Evolutionary conservation across 352 stramenopile genomes (phyloP).

Genomic region (Phytophthora tubulina): DNA sequence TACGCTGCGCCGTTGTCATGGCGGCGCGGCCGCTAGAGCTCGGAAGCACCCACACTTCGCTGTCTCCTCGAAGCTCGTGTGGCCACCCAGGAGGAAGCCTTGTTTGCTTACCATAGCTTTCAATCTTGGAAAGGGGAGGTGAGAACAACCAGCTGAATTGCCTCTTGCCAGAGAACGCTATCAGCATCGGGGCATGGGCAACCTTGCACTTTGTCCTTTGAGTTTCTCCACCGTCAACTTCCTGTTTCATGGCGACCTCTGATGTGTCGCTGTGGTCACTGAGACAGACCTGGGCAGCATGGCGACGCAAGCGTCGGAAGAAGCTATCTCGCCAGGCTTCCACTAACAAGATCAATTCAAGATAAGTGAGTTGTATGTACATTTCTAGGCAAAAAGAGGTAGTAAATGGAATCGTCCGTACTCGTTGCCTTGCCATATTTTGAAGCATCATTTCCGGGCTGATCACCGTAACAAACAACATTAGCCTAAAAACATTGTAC

Average conservation of each 20-base stretch:
- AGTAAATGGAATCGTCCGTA: slow-evolving; percentile 31
- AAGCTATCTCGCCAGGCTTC: slow-evolving; percentile 67
- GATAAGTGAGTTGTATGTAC: not conserved
- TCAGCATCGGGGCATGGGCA: slow-evolving; percentile 70
- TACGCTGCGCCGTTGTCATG: slow-evolving; percentile 81
- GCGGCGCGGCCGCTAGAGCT: slow-evolving; percentile 85
- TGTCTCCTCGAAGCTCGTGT: slow-evolving; percentile 56
- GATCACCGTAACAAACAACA: not conserved
- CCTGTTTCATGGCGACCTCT: slow-evolving; percentile 11
- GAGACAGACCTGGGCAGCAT: slow-evolving; percentile 63
- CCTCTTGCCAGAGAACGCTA: slow-evolving; percentile 89
- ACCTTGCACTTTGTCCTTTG: slow-evolving; percentile 35
- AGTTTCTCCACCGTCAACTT: not conserved
- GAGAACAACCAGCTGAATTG: slow-evolving; percentile 89
- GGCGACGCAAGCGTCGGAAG: slow-evolving; percentile 63
- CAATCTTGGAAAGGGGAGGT: slow-evolving; percentile 71
- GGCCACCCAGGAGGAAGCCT: slow-evolving; percentile 78
- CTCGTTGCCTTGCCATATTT: slow-evolving; percentile 80
- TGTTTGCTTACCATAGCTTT: slow-evolving; percentile 66
- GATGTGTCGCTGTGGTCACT: slow-evolving; percentile 40
- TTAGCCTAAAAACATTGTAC: slow-evolving; percentile 11
- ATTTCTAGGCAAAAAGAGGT: not conserved
- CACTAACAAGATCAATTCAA: slow-evolving; percentile 49
- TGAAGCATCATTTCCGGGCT: slow-evolving; percentile 88
- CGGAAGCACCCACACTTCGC: slow-evolving; percentile 86